Evolutionary conservation across 768 basidiomycete species (phyloP), one percentile per base, ranked within the genome.

Genomic region (Tylopilus balloui): DNA sequence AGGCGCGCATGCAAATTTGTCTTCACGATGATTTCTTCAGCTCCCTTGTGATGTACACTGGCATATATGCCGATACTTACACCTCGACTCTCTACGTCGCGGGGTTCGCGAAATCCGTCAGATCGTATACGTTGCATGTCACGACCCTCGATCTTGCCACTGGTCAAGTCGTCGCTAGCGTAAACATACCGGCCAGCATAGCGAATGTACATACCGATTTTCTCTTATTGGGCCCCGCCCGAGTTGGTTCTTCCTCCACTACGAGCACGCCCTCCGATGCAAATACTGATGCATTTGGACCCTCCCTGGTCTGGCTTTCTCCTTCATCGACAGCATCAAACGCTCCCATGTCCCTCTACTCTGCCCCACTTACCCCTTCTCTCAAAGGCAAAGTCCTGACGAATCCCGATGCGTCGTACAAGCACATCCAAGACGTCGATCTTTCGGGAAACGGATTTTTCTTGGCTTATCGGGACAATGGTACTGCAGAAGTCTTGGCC

Each of bases 121-220:
- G 51, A 67, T 36, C 83, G 0, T 81, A 83, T 58, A 84, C 83
- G 13, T 68, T 95, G 1, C 82, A 87, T 48, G 72, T 88, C 53
- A 78, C 81, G 19, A 72, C 82, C 1, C 69, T 94, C 7, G 74
- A 80, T 42, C 60, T 81, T 0, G 45, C 64, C 3, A 79, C 76
- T 4, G 87, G 85, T 4, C 68, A 74, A 32, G 53, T 83, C 19
- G 57, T 84, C 46, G 60, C 72, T 12, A 73, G 67, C 20, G 71
- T 69, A 1, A 71, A 78, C 48, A 67, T 92, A 28, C 78, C 82
- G 13, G 85, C 85, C 1, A 71, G 59, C 32, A 68, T 82, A 40
- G 41, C 52, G 1, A 57, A 67, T 5, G 69, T 61, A 0, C 61
- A 71, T 6, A 53, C 67, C 0, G 69, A 76, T 45, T 63, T 77